Evolutionary conservation across 176 grass and related monocot species (phyloP), one percentile per base, ranked within the genome.

Genomic region (Oryza coarctata): DNA sequence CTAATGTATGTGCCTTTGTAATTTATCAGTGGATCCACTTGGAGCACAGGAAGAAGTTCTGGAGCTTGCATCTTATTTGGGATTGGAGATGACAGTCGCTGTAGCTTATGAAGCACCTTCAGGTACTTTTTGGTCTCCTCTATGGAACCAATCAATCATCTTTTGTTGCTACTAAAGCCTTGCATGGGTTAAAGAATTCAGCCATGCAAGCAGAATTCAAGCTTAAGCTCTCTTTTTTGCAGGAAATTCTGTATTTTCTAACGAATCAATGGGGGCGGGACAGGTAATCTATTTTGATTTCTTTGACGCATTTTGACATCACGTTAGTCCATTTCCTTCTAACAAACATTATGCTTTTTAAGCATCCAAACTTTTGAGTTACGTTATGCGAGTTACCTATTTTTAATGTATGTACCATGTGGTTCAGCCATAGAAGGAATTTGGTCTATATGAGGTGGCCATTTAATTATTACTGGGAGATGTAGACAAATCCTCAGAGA

Each of bases 1-100:
- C 30, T 77, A 65, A 32, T 80, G 0, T 7, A 52, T 77, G 57
- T 77, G 47, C 30, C 62, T 50, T 80, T 4, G 33, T 76, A 61
- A 43, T 76, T 82, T 84, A 40, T 70, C 70, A 98, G 95, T 93
- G 85, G 95, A 98, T 86, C 86, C 95, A 77, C 73, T 86, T 75
- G 87, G 95, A 61, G 95, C 95, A 68, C 95, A 98, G 40, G 78
- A 94, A 73, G 90, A 85, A 91, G 83, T 91, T 52, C 65, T 95
- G 69, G 83, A 89, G n/a, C 44, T 94, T 73, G 88, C 90, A 70
- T 84, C 66, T 69, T 76, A 79, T 71, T 82, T 98, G 73, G 95
- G 88, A 78, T 50, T 98, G 35, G 64, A 86, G 65, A 86, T 95
- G 86, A 88, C 82, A 66, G 90, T 95, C 3, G 83, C 92, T 47